Conservation (phyloP, 257 asterid species). For the Nicotiana undulata region DNA sequence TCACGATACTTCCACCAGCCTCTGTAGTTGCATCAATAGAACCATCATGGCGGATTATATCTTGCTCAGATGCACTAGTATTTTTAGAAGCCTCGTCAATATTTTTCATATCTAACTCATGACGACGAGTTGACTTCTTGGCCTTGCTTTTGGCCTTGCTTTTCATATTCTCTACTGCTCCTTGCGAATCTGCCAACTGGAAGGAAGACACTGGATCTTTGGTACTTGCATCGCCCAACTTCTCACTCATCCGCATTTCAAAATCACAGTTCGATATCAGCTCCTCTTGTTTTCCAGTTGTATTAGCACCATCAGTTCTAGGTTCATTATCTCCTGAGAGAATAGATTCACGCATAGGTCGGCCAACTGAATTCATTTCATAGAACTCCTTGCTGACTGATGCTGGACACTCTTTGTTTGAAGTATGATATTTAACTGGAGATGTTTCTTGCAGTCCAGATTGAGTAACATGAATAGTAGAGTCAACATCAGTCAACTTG, state of each 20-base stretch:
- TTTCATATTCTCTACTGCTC: conserved; percentile 5
- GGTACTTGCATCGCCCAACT: conserved; percentile 1
- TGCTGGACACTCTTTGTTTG: neutral
- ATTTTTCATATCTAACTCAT: conserved; percentile 12
- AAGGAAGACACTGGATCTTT: neutral
- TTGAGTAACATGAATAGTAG: conserved; percentile 3
- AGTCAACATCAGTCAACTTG: neutral
- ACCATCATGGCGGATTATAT: neutral
- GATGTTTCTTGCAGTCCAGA: conserved; percentile 1
- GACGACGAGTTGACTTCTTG: conserved; percentile 13
- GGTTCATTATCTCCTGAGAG: neutral
- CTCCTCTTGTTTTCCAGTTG: conserved; percentile 5
- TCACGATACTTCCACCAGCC: conserved; percentile 5
- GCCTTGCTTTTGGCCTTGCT: conserved; percentile 18
- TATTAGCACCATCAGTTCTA: conserved; percentile 4
- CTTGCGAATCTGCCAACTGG: neutral
- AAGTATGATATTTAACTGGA: neutral
- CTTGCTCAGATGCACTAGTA: conserved; percentile 3
- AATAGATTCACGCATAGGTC: neutral
- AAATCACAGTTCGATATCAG: conserved; percentile 10
- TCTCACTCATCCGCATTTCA: conserved; percentile 9
- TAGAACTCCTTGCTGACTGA: neutral
- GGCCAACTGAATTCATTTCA: neutral
- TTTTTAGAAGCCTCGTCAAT: conserved; percentile 2
- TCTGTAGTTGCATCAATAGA: conserved; percentile 3